These are phyloP conservation scores for Mimosa pudica DNA, from an alignment of 306 rosid species.

Conservation along the genomic window DNA sequence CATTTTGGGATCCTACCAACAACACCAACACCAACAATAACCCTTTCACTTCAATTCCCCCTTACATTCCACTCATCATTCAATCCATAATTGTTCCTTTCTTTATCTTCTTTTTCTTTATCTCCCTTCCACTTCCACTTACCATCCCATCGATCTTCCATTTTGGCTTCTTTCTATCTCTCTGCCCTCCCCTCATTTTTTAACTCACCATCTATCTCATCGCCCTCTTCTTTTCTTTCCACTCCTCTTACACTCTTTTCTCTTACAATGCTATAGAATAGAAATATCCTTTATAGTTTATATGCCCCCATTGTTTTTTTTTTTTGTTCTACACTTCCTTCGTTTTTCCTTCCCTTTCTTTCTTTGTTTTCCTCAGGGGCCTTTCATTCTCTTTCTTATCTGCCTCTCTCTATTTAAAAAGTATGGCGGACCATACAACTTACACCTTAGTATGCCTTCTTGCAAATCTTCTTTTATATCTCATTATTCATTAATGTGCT, in stretches of 20 bases:
- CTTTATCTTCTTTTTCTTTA: constrained; percentile 8
- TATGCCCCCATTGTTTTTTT: background rate
- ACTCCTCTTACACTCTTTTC: constrained; percentile 7
- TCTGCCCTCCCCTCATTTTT: constrained; percentile 17
- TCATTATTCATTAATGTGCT: constrained; percentile 33
- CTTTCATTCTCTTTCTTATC: background rate
- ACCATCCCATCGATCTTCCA: constrained; percentile 11
- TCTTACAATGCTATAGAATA: background rate
- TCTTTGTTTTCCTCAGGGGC: constrained; percentile 12
- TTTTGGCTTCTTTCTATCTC: constrained; percentile 27
- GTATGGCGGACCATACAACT: constrained; percentile 34
- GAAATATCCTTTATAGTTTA: background rate
- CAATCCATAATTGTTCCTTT: background rate
- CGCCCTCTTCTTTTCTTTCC: background rate
- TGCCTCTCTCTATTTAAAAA: background rate
- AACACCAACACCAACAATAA: background rate
- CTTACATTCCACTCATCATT: too few species aligned
- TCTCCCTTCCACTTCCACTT: constrained; percentile 7
- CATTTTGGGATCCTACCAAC: constrained; percentile 18
- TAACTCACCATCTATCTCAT: background rate
- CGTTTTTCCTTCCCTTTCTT: background rate
- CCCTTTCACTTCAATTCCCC: background rate
- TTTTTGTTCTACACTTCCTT: constrained; percentile 12
- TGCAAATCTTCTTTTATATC: constrained; percentile 38
- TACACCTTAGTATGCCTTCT: constrained; percentile 34